Conservation (phyloP, 495 filamentous ascomycete species). For the Aspergillus affinis region DNA sequence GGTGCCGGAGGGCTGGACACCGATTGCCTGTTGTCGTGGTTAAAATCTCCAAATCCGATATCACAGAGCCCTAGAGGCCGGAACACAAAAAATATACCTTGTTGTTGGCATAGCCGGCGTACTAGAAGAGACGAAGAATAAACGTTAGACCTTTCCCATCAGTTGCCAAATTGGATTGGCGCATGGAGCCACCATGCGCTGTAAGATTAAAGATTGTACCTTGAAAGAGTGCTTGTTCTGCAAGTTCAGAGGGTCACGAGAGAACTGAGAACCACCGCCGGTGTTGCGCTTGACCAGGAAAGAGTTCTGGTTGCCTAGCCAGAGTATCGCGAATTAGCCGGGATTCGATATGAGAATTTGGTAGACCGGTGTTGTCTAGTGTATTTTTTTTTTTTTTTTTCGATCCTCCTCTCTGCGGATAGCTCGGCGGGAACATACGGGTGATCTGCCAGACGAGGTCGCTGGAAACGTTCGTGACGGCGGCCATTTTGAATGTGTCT, state of each 20-base stretch:
- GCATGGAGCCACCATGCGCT: not conserved
- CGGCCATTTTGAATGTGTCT: constrained; percentile 41
- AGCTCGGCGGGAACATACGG: constrained; percentile 57
- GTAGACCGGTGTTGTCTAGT: not conserved
- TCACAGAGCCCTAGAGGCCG: not conserved
- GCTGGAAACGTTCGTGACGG: constrained; percentile 64
- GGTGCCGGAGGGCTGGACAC: constrained; percentile 65
- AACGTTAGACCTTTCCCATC: constrained; percentile 25
- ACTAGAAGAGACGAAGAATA: constrained; percentile 44
- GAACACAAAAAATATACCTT: constrained; percentile 63
- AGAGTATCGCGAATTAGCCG: constrained; percentile 20
- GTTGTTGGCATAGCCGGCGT: constrained; percentile 86
- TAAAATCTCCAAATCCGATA: not conserved
- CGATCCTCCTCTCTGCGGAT: not conserved
- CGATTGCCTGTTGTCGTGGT: constrained; percentile 66
- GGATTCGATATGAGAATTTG: not conserved
- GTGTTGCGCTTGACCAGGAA: constrained; percentile 86
- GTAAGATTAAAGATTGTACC: constrained; percentile 45
- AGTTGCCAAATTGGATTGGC: not conserved
- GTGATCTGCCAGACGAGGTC: constrained; percentile 90
- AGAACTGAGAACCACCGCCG: constrained; percentile 79
- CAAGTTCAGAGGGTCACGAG: constrained; percentile 88
- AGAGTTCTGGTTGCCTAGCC: constrained; percentile 72
- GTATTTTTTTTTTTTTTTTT: constrained; percentile 2
- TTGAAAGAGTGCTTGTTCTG: constrained; percentile 88